phyloP scores from a whole-genome alignment of 1,284 basidiomycete species.

The Thelephora terrestris region DNA sequence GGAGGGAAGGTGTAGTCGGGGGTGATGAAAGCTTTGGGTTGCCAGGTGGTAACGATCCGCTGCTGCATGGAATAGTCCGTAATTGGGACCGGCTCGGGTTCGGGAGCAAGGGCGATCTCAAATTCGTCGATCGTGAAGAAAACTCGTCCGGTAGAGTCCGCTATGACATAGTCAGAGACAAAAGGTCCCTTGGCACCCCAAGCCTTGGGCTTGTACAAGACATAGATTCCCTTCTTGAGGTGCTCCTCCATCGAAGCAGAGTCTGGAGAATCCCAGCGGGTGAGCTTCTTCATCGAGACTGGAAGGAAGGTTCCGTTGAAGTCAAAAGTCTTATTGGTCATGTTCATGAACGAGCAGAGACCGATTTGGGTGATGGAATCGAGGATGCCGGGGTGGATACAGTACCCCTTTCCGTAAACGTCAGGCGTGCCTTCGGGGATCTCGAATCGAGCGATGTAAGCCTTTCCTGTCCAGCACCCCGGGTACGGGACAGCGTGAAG shows the following conservation, averaged over 20 bases:
- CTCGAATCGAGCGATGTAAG: slow-evolving; percentile 16
- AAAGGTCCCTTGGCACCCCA: slow-evolving; percentile 16
- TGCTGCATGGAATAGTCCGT: slow-evolving; percentile 16
- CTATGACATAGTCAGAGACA: slow-evolving; percentile 16
- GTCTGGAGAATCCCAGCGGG: slow-evolving; percentile 20
- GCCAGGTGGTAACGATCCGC: slow-evolving; percentile 19
- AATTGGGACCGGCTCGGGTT: slow-evolving; percentile 15
- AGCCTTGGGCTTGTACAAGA: slow-evolving; percentile 13
- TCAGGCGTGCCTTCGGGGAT: slow-evolving; percentile 15
- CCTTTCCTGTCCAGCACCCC: slow-evolving; percentile 16
- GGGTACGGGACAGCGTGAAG: slow-evolving; percentile 20
- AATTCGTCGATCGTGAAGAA: slow-evolving; percentile 22
- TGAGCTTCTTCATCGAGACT: slow-evolving; percentile 18
- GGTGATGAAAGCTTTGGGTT: slow-evolving; percentile 6
- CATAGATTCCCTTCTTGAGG: slow-evolving; percentile 20
- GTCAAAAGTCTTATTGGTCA: slow-evolving; percentile 21
- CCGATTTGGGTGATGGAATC: slow-evolving; percentile 24
- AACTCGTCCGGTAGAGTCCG: slow-evolving; percentile 19
- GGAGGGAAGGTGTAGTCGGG: slow-evolving; percentile 1
- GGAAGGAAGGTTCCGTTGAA: slow-evolving; percentile 22
- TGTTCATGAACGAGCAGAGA: slow-evolving; percentile 22
- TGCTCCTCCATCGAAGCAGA: slow-evolving; percentile 15
- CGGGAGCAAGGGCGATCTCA: slow-evolving; percentile 20
- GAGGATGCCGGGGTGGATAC: slow-evolving; percentile 20
- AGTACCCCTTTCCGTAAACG: slow-evolving; percentile 20